These are phyloP conservation scores for Cyanidium caldarium DNA, from an alignment of 23 red algal genomes.

Conservation along the genomic window DNA sequence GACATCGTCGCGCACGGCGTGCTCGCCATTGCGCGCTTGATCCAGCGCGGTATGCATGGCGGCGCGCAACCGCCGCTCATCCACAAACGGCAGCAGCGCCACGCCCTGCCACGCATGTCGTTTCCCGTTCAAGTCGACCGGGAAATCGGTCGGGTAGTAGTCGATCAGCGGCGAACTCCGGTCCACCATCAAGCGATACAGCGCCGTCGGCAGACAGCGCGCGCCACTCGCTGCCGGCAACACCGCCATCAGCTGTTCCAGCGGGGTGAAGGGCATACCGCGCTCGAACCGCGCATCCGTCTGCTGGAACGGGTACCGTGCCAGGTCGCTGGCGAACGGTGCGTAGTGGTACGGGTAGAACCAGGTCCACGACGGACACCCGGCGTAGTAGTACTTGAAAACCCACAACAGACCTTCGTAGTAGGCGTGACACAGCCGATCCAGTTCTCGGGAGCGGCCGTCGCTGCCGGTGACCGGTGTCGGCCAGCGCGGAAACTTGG, in stretches of 20 bases:
- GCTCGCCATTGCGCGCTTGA: not conserved
- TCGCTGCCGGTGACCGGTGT: not conserved
- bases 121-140: constrained; percentile 84
- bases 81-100: constrained; percentile 80
- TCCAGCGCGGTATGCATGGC: not conserved
- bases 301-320: constrained; percentile 11
- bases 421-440: constrained; percentile 26
- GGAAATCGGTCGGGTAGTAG: constrained; percentile 87
- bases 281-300: constrained; percentile 42
- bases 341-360: constrained; percentile 92
- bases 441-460: not conserved
- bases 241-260: constrained; percentile 74
- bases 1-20: constrained; percentile 2
- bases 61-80: constrained; percentile 34
- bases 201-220: constrained; percentile 42
- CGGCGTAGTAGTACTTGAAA: constrained; percentile 81
- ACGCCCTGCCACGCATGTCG: constrained; percentile 88
- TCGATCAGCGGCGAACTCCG: constrained; percentile 55
- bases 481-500: constrained; percentile 28
- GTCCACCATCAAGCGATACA: constrained; percentile 57
- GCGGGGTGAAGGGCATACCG: constrained; percentile 67
- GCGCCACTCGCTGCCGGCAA: constrained; percentile 69
- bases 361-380: constrained; percentile 87
- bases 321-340: constrained; percentile 77
- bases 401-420: constrained; percentile 84